Conservation (phyloP, 208 protist genomes). For the Leishmania mexicana region DNA sequence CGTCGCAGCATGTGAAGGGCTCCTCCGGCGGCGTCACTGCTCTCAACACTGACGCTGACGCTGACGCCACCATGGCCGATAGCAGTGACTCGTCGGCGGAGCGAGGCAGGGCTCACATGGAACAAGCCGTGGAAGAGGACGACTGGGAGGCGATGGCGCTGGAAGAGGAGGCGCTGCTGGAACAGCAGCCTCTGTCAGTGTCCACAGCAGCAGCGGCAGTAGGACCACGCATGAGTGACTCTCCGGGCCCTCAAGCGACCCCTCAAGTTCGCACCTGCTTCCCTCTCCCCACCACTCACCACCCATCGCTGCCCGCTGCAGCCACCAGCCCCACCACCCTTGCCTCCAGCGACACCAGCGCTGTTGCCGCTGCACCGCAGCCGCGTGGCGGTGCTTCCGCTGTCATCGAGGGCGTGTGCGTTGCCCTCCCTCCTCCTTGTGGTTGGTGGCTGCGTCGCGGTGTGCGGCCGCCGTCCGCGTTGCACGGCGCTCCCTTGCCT, state of each 20-base stretch:
- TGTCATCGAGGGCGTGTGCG: conserved; percentile 6
- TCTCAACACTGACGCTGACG: neutral
- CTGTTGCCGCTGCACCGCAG: neutral
- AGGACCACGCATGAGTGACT: neutral
- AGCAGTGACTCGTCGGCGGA: neutral
- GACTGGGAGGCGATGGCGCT: conserved; percentile 31
- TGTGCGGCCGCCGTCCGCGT: neutral
- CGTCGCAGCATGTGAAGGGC: neutral
- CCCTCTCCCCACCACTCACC: neutral
- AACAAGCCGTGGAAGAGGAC: neutral
- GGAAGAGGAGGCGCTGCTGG: conserved; percentile 22
- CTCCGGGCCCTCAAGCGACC: neutral
- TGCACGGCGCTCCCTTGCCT: conserved; percentile 1
- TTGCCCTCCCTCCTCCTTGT: conserved; percentile 25
- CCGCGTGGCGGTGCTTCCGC: neutral
- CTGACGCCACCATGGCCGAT: neutral
- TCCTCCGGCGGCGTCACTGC: neutral
- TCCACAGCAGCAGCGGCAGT: neutral
- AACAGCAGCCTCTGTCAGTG: neutral
- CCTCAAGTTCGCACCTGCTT: neutral
- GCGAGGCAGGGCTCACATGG: neutral
- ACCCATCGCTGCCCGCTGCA: neutral
- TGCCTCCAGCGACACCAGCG: neutral
- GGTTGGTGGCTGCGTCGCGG: conserved; percentile 30
- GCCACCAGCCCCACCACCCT: neutral